phyloP scores from a whole-genome alignment of 2,329 filamentous ascomycete genomes.

The Cladophialophora exuberans region DNA sequence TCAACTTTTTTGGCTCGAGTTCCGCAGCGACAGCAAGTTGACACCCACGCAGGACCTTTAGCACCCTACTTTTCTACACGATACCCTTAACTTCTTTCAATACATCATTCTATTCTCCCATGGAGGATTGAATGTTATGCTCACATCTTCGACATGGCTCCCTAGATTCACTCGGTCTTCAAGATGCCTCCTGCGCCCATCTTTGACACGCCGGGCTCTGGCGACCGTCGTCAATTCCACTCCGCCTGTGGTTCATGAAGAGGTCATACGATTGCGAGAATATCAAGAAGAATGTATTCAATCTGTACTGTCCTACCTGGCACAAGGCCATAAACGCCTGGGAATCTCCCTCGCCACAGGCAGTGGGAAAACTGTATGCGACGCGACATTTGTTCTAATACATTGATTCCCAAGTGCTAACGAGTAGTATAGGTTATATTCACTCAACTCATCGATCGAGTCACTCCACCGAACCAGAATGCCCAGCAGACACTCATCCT shows the following conservation, averaged over 20 bases:
- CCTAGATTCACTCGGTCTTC: conserved; percentile 22
- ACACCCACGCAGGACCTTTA: no score
- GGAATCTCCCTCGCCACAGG: conserved; percentile 87
- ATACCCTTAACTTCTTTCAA: no score
- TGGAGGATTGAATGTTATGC: conserved; percentile 31
- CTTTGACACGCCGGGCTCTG: conserved; percentile 34
- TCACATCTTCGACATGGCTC: conserved; percentile 36
- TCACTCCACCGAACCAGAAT: conserved; percentile 58
- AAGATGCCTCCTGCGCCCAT: conserved; percentile 10
- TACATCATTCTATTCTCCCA: neutral
- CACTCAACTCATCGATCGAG: conserved; percentile 85
- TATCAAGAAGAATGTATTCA: conserved; percentile 94
- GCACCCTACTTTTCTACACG: no score
- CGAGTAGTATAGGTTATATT: conserved; percentile 72
- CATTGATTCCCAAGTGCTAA: conserved; percentile 4
- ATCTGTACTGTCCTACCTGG: conserved; percentile 71
- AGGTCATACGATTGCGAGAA: conserved; percentile 67
- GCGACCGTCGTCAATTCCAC: conserved; percentile 19
- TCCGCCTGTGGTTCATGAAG: conserved; percentile 30
- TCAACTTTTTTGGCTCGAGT: no score
- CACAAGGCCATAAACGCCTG: conserved; percentile 73
- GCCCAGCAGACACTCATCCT: conserved; percentile 84
- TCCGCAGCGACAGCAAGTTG: no score
- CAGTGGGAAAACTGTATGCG: conserved; percentile 78
- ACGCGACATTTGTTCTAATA: neutral